These are phyloP conservation scores for Melocanna baccifera DNA, from an alignment of 176 grass and related monocot species.

Conservation along the genomic window DNA sequence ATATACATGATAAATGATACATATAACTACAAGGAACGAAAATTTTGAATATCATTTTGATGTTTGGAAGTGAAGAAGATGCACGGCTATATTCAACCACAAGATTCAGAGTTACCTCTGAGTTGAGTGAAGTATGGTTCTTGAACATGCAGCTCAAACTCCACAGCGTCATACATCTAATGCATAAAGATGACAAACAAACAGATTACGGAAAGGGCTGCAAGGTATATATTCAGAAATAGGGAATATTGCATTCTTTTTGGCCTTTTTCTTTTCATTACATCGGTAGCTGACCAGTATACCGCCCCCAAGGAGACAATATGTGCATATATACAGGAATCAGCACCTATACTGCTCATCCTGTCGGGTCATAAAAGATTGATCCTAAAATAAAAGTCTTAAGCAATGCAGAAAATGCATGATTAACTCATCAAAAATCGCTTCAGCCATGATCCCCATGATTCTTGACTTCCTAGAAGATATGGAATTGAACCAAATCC, in stretches of 20 bases:
- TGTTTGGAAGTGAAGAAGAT: background rate
- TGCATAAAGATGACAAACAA: background rate
- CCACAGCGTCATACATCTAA: slow-evolving; percentile 58
- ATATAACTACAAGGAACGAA: background rate
- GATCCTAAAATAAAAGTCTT: background rate
- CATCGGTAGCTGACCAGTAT: background rate
- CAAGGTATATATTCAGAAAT: slow-evolving; percentile 3
- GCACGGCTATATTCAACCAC: background rate
- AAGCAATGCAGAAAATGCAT: no score
- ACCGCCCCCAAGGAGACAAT: background rate
- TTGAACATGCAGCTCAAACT: slow-evolving; percentile 88
- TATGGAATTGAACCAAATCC: background rate
- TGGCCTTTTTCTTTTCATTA: background rate
- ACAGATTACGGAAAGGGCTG: background rate
- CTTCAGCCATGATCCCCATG: no score
- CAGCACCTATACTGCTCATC: background rate
- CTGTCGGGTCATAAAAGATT: background rate
- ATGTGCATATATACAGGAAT: background rate
- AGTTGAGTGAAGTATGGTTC: slow-evolving; percentile 90
- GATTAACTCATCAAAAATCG: no score
- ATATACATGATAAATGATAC: background rate
- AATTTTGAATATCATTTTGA: background rate
- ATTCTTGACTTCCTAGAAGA: background rate
- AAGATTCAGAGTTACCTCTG: slow-evolving; percentile 42
- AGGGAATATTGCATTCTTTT: background rate